A percentile compares a stretch with the other conserved stretches of the same genome.
Evolutionary conservation across 2,329 filamentous ascomycete genomes (phyloP).

Genomic region (Aspergillus fumigatiaffinis): DNA sequence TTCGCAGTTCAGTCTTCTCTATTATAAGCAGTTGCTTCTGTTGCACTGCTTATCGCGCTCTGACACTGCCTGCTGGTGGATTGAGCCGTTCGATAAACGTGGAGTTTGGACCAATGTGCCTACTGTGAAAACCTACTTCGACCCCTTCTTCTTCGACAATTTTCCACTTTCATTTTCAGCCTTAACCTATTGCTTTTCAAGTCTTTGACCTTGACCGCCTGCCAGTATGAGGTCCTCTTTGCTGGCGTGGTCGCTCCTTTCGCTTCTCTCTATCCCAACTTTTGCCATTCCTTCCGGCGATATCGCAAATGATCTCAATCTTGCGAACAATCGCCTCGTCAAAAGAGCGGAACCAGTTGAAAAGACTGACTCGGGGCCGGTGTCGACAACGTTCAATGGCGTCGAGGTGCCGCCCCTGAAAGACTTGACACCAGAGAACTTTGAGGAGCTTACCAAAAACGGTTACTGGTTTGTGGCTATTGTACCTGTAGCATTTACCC

Average conservation of each 20-base stretch:
- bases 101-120: constrained; percentile 25
- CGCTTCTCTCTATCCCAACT: constrained; percentile 32
- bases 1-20: background rate
- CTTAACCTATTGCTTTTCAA: constrained; percentile 11
- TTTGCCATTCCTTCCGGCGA: constrained; percentile 27
- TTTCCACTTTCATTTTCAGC: constrained; percentile 16
- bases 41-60: constrained; percentile 5
- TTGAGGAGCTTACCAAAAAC: constrained; percentile 47
- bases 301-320: constrained; percentile 9
- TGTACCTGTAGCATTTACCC: background rate
- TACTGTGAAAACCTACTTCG: constrained; percentile 24
- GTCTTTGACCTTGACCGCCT: constrained; percentile 14
- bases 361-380: constrained; percentile 15
- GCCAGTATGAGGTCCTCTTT: constrained; percentile 37
- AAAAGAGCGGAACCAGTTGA: constrained; percentile 23
- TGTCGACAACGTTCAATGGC: constrained; percentile 49
- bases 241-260: constrained; percentile 36
- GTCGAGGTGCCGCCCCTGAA: constrained; percentile 49
- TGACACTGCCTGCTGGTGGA: constrained; percentile 2
- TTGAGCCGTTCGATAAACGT: constrained; percentile 8
- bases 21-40: background rate
- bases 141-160: constrained; percentile 14
- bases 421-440: constrained; percentile 46
- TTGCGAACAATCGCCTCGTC: constrained; percentile 19
- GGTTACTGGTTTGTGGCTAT: constrained; percentile 47